These are phyloP conservation scores for Silene conica DNA, from an alignment of 148 eudicot species.

Conservation along the genomic window DNA sequence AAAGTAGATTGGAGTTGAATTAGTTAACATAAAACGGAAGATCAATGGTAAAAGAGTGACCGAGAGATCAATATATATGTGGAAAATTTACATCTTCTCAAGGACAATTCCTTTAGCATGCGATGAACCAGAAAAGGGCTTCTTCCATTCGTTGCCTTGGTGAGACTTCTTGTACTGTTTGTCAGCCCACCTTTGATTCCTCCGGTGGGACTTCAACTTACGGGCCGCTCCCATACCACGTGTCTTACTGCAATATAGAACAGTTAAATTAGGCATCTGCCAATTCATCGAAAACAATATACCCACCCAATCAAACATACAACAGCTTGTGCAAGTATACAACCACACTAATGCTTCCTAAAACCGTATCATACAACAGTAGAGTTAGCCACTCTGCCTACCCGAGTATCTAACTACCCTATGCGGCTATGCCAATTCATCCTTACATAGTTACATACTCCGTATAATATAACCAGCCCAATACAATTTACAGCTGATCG, in stretches of 20 bases:
- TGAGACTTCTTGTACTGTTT: conserved; percentile 86
- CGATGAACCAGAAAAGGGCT: conserved; percentile 86
- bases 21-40: background rate
- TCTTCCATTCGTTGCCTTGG: conserved; percentile 92
- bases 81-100: conserved; percentile 61
- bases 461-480: no score
- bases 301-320: background rate
- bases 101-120: conserved; percentile 93
- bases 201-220: conserved; percentile 77
- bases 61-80: background rate
- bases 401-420: no score
- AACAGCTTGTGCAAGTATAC: no score
- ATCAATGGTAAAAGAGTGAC: background rate
- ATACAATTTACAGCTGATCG: no score
- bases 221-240: conserved; percentile 93
- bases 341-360: background rate
- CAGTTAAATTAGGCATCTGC: background rate
- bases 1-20: background rate
- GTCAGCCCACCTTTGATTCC: conserved; percentile 88
- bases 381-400: no score
- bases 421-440: no score
- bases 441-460: no score
- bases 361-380: no score
- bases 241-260: conserved; percentile 47
- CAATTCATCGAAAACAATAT: background rate